Base-by-base conservation (phyloP, 2,329 filamentous ascomycete species). In the Amesomyces nigricolor region DNA sequence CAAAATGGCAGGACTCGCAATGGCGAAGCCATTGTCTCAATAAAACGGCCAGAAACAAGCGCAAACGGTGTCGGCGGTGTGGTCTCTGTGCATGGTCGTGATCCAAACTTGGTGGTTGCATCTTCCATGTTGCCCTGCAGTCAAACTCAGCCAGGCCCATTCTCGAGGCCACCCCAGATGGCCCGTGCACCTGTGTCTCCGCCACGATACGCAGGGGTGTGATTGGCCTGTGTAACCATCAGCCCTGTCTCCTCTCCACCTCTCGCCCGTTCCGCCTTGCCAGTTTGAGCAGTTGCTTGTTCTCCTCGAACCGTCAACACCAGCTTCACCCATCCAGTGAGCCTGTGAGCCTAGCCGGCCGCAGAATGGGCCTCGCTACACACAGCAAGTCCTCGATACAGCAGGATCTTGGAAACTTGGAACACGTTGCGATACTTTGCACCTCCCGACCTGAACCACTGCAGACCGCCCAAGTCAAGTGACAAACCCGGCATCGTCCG, bases 61-160 rank as follows among this genome's bases (percentile, higher is more conserved):
- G 22, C 22, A 26, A 26, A 26, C 22, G 22, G 22, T 26, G 22
- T 26, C 22, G 22, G 22, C 22, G 22, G 22, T 26, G 6, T 26
- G 22, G 22, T 26, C 32, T 35, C 9, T 35, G 32, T 7, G 1
- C 10, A 9, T 4, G 26, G 32, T 44, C 19, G 17, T 30, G 42
- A 46, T 46, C 17, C 19, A 44, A 22, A 9, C 16, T 14, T 19
- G 10, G 19, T 32, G 43, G 11, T 29, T 48, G 13, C 19, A 16
- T 3, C 14, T 49, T 8, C 8, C 14, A 5, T 40, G 16, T 26
- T 26, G 22, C 6, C 22, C 22, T 26, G 22, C 22, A 26, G 22
- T 26, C 10, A n/a, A 22, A 9, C 47, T 47, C 49, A 56, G 57
- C 53, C 53, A 58, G 57, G 57, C 57, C 57, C 38, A 11, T 53